These are phyloP conservation scores for Paxillus involutus DNA, from an alignment of 768 basidiomycete genomes.

Conservation along the genomic window DNA sequence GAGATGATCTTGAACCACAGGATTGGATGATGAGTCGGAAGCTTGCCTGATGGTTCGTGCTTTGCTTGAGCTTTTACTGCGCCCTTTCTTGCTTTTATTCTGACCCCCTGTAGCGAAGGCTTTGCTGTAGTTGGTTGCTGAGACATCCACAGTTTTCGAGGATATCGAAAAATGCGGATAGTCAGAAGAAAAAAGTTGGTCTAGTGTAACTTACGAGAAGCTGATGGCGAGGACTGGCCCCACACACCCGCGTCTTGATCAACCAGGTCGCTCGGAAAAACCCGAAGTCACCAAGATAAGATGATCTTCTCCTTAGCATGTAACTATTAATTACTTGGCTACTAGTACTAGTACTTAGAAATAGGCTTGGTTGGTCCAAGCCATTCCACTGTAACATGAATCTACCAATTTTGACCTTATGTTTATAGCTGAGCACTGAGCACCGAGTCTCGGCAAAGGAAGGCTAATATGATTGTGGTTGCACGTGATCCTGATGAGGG, in stretches of 20 bases:
- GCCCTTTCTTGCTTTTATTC: conserved; percentile 91
- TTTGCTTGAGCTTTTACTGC: conserved; percentile 91
- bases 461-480: not conserved
- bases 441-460: too few relatives aligned
- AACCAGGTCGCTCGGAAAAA: conserved; percentile 21
- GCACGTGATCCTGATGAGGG: not conserved
- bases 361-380: too few relatives aligned
- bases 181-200: conserved; percentile 10
- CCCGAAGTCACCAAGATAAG: conserved; percentile 3
- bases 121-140: conserved; percentile 80
- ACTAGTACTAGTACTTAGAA: too few relatives aligned
- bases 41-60: conserved; percentile 80
- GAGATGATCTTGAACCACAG: not conserved
- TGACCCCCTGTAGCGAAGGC: conserved; percentile 91
- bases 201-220: not conserved
- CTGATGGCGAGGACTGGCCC: not conserved
- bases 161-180: conserved; percentile 29
- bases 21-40: not conserved
- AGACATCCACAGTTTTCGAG: conserved; percentile 81
- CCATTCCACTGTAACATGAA: not conserved
- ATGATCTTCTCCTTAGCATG: too few relatives aligned
- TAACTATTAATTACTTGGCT: too few relatives aligned
- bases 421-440: not conserved
- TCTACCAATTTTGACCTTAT: not conserved
- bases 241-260: not conserved